A percentile compares a stretch with the other conserved stretches of the same genome.
Evolutionary conservation across 2,329 filamentous ascomycete genomes (phyloP).

Genomic region (Verticillium albo-atrum): DNA sequence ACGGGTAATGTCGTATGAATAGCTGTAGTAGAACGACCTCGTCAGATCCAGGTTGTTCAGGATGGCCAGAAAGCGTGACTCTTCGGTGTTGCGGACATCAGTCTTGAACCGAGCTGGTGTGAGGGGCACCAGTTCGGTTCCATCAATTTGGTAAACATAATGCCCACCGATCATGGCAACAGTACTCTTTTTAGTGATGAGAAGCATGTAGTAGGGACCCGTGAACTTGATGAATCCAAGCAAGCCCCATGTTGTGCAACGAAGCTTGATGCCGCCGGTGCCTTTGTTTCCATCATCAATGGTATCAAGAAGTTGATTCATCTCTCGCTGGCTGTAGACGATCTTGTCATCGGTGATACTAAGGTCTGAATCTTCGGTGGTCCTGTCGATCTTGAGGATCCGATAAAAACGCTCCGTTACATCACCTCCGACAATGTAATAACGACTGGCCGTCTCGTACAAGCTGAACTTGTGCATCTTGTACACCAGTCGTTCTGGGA

Average conservation of each 20-base stretch:
- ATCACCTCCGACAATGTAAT: constrained; percentile 92
- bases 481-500: constrained; percentile 37
- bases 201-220: constrained; percentile 91
- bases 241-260: constrained; percentile 88
- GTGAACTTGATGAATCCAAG: constrained; percentile 96
- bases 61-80: constrained; percentile 83
- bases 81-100: constrained; percentile 79
- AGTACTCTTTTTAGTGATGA: constrained; percentile 93
- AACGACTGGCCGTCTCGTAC: constrained; percentile 90
- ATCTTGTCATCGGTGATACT: constrained; percentile 91
- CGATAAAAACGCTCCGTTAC: constrained; percentile 84
- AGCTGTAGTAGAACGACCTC: constrained; percentile 95
- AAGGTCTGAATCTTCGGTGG: constrained; percentile 69
- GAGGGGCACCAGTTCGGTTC: constrained; percentile 84
- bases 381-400: constrained; percentile 92
- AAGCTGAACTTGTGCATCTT: constrained; percentile 97
- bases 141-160: constrained; percentile 92
- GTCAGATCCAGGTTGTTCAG: constrained; percentile 88
- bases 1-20: constrained; percentile 92
- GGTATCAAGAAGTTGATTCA: constrained; percentile 87
- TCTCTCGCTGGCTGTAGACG: constrained; percentile 86
- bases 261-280: constrained; percentile 83
- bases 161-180: constrained; percentile 95
- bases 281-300: constrained; percentile 94
- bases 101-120: constrained; percentile 71